phyloP scores from a whole-genome alignment of 805 yeast species.

The Cyberlindnera amylophila region DNA sequence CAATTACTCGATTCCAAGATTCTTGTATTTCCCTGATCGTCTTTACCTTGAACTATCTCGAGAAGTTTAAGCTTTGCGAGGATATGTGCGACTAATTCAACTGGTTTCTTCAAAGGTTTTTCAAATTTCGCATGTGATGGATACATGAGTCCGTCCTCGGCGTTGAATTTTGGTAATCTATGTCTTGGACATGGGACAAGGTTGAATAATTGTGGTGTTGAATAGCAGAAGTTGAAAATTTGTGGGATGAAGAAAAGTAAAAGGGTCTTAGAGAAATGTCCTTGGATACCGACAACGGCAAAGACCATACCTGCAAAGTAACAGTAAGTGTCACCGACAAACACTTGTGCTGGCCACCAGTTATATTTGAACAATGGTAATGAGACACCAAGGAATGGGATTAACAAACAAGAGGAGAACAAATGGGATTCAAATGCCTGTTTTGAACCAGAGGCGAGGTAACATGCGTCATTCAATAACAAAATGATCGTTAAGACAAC shows the following conservation, averaged over 20 bases:
- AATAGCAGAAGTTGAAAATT: slow-evolving; percentile 82
- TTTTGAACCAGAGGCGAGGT: slow-evolving; percentile 44
- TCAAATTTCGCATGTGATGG: slow-evolving; percentile 57
- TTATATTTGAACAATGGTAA: slow-evolving; percentile 72
- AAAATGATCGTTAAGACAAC: slow-evolving; percentile 70
- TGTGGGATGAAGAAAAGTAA: slow-evolving; percentile 86
- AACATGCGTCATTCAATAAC: slow-evolving; percentile 72
- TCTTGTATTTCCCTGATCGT: slow-evolving; percentile 22
- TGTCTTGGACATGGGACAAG: slow-evolving; percentile 94
- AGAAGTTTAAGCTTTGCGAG: slow-evolving; percentile 51
- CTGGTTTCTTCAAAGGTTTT: slow-evolving; percentile 31
- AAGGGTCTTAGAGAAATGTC: slow-evolving; percentile 93
- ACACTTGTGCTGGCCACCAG: slow-evolving; percentile 88
- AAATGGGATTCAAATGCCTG: slow-evolving; percentile 67
- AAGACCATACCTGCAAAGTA: slow-evolving; percentile 98
- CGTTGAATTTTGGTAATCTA: slow-evolving; percentile 76
- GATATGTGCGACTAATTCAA: slow-evolving; percentile 37
- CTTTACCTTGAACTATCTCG: slow-evolving; percentile 29
- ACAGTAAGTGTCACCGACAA: slow-evolving; percentile 98
- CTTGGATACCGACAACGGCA: slow-evolving; percentile 93
- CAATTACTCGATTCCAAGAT: slow-evolving; percentile 45
- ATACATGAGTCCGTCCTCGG: slow-evolving; percentile 64
- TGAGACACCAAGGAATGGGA: slow-evolving; percentile 87
- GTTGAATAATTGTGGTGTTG: slow-evolving; percentile 87
- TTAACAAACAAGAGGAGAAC: slow-evolving; percentile 70